Evolutionary conservation across 192 early-diverging fungal genomes (phyloP), one percentile per base, ranked within the genome.

Genomic region (Backusella tuberculispora): DNA sequence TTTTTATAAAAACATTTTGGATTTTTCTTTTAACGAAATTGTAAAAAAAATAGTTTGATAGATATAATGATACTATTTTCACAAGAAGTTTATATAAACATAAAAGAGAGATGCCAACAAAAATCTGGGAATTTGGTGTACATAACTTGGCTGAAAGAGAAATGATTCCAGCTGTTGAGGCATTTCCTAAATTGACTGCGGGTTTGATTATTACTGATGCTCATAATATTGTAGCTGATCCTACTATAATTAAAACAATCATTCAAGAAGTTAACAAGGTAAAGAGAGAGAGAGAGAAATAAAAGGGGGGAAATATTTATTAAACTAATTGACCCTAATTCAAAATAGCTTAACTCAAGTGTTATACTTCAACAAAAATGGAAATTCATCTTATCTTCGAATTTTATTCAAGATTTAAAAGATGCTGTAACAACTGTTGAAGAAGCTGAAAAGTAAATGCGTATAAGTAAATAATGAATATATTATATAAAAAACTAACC

Each of bases 41-140:
- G n/a, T n/a, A 24, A 8, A 53, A 8, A 21, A 53, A 53, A 9
- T 46, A 69, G 68, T 45, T 69, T 69, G 68, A 69, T 47, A 42
- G 68, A 47, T 69, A 69, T 44, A 47, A 69, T 47, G 45, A 69
- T 1, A 45, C 42, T 1, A 43, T 44, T 46, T 69, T 69, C 21
- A 14, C 21, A 17, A 42, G 42, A 45, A 45, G 26, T 17, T 47
- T 69, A 45, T 46, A 26, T 24, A 45, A 69, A 21, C 68, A 69
- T 24, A 69, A 69, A 47, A 69, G 26, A 12, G 45, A 69, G 13
- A 13, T 45, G 10, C 15, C 42, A 15, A 69, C 68, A 45, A 40
- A 47, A 17, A 69, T 69, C 2, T 69, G 45, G 42, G 68, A 69
- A 46, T 47, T 44, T 3, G 68, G 68, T 21, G 12, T 9, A 24